These are phyloP conservation scores for Mikania micrantha DNA, from an alignment of 129 eudicot species.

Conservation along the genomic window DNA sequence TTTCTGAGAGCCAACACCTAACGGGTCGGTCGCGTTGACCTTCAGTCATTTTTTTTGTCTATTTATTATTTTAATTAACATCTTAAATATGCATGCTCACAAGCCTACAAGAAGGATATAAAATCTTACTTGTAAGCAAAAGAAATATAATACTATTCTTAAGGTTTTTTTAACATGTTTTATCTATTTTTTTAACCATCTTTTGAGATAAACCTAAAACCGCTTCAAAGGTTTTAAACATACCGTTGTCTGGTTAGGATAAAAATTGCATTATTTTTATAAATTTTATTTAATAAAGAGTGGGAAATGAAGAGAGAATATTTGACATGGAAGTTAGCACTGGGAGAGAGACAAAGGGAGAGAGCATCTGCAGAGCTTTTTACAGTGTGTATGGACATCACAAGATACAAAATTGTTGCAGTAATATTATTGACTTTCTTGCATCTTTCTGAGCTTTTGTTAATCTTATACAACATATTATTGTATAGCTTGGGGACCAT, in stretches of 20 bases:
- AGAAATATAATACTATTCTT: too few relatives aligned
- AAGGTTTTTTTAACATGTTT: neutral
- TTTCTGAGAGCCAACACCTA: conserved; percentile 6
- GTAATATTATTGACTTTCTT: conserved; percentile 27
- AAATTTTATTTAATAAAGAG: neutral
- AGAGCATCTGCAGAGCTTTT: conserved; percentile 38
- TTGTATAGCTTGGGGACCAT: conserved; percentile 33
- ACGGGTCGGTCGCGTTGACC: neutral
- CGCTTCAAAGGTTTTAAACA: neutral
- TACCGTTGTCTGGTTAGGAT: neutral
- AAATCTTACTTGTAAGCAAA: too few relatives aligned
- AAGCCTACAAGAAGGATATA: neutral
- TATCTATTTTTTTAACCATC: neutral
- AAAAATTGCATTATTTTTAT: neutral
- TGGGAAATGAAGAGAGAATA: conserved; percentile 44
- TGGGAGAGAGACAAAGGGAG: conserved; percentile 42
- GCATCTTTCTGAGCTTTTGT: conserved; percentile 26
- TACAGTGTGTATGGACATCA: conserved; percentile 31
- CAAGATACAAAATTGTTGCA: conserved; percentile 43
- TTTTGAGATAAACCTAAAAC: neutral
- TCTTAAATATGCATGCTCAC: neutral
- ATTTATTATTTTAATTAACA: neutral
- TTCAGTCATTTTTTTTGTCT: neutral
- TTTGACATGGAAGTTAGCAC: conserved; percentile 72
- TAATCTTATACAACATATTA: conserved; percentile 1